Base-by-base conservation (phyloP, 352 stramenopile genomes). In the Salisapilia sapeloensis region DNA sequence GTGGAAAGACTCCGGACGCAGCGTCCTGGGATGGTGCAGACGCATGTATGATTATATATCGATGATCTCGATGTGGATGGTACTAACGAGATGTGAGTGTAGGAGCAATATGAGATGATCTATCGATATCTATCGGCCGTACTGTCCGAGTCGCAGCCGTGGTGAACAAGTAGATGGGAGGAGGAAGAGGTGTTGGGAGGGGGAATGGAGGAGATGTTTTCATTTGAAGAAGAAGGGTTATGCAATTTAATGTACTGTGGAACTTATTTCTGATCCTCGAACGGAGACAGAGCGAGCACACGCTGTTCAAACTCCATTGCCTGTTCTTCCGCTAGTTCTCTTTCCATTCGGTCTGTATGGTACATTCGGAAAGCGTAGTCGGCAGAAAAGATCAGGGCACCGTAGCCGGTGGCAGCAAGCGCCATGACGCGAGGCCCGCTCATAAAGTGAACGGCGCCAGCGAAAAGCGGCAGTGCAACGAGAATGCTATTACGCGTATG, bases 101-200 rank as follows among this genome's bases (percentile, higher is more conserved):
- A 89, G 74, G 69, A 85, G 39, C 74, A 85, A 48, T 84, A 84
- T 44, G 49, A 74, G 42, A 84, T 89, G 70, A 74, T 89, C 40
- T 84, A 86, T 49, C 50, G 55, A 41, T 86, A 83, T 60, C 55
- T 84, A 60, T 56, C 57, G 31, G 64, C 60, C 18, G 52, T 84
- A 19, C 28, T 83, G 21, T 64, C 50, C 22, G 55, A 57, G 37
- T 48, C 38, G 11, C 48, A 67, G 35, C 44, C 56, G 11, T 83
- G 66, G 63, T 83, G 43, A 76, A 34, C 4, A n/a, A n/a, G n/a
- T n/a, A n/a, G n/a, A n/a, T n/a, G n/a, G n/a, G n/a, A n/a, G n/a
- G n/a, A n/a, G n/a, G n/a, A n/a, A n/a, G n/a, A n/a, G n/a, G n/a
- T n/a, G n/a, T n/a, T n/a, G n/a, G n/a, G n/a, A n/a, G n/a, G n/a